phyloP scores from a whole-genome alignment of 2,329 filamentous ascomycete genomes.

The Mycosphaerelloides madeirae region DNA sequence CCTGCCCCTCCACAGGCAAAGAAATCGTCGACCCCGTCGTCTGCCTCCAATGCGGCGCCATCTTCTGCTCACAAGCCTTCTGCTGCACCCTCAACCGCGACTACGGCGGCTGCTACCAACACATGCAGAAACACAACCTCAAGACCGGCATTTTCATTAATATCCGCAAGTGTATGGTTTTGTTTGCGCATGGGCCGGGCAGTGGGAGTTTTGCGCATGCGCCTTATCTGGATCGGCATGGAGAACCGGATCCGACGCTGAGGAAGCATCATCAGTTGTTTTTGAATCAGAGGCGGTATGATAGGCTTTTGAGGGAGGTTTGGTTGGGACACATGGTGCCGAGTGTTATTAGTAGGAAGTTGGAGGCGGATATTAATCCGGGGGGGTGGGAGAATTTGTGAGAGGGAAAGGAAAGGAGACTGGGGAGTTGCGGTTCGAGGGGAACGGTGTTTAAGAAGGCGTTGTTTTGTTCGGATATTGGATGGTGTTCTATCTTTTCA shows the following conservation, averaged over 20 bases:
- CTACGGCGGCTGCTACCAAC: slow-evolving; percentile 80
- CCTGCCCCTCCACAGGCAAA: slow-evolving; percentile 84
- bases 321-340: slow-evolving; percentile 86
- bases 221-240: slow-evolving; percentile 92
- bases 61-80: slow-evolving; percentile 89
- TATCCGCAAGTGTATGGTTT: slow-evolving; percentile 88
- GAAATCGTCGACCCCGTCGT: slow-evolving; percentile 86
- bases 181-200: slow-evolving; percentile 71
- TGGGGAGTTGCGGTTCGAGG: too few relatives aligned
- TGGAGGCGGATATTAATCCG: slow-evolving; percentile 95
- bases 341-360: slow-evolving; percentile 78
- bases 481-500: too few relatives aligned
- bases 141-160: slow-evolving; percentile 94
- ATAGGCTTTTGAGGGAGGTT: slow-evolving; percentile 75
- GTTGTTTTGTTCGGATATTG: too few relatives aligned
- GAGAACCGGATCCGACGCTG: slow-evolving; percentile 89
- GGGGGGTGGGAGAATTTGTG: slow-evolving; percentile 84
- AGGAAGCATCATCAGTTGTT: slow-evolving; percentile 81
- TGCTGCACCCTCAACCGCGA: slow-evolving; percentile 71
- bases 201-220: slow-evolving; percentile 82
- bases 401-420: slow-evolving; percentile 3
- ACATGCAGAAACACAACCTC: slow-evolving; percentile 82
- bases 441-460: too few relatives aligned
- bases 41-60: slow-evolving; percentile 92
- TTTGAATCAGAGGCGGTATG: slow-evolving; percentile 89